These are phyloP conservation scores for Trichosanthes truncata DNA, from an alignment of 306 rosid species.

Conservation along the genomic window DNA sequence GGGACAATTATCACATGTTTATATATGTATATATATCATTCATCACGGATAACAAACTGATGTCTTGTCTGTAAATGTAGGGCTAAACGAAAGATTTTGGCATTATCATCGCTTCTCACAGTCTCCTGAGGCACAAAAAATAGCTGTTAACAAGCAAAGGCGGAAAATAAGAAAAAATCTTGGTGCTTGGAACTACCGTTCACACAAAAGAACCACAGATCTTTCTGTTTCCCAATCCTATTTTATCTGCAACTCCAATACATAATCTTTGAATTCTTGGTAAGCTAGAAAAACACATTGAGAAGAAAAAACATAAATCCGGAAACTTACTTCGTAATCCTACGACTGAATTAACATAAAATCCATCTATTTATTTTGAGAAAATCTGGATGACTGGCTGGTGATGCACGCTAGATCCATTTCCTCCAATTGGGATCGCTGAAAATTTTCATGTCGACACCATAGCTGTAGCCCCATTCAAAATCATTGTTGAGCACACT, in stretches of 20 bases:
- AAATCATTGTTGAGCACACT: slow-evolving; percentile 62
- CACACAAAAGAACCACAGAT: background rate
- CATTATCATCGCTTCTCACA: background rate
- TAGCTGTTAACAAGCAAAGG: background rate
- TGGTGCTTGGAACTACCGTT: slow-evolving; percentile 12
- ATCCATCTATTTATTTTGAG: slow-evolving; percentile 8
- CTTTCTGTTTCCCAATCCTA: background rate
- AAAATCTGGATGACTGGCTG: slow-evolving; percentile 1
- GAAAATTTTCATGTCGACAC: background rate
- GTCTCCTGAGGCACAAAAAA: background rate
- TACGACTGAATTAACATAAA: background rate
- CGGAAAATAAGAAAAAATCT: background rate
- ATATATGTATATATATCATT: no score
- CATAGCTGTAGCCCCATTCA: background rate
- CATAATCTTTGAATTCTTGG: slow-evolving; percentile 3
- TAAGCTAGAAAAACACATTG: slow-evolving; percentile 7
- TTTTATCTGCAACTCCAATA: background rate
- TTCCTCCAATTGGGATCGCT: background rate
- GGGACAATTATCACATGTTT: no score
- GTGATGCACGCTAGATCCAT: background rate
- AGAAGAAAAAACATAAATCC: background rate
- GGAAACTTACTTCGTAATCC: background rate
- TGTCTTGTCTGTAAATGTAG: background rate
- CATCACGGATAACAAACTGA: background rate
- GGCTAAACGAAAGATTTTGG: background rate